Conservation (phyloP, 2,329 filamentous ascomycete genomes). For the Phyllosticta capitalensis region DNA sequence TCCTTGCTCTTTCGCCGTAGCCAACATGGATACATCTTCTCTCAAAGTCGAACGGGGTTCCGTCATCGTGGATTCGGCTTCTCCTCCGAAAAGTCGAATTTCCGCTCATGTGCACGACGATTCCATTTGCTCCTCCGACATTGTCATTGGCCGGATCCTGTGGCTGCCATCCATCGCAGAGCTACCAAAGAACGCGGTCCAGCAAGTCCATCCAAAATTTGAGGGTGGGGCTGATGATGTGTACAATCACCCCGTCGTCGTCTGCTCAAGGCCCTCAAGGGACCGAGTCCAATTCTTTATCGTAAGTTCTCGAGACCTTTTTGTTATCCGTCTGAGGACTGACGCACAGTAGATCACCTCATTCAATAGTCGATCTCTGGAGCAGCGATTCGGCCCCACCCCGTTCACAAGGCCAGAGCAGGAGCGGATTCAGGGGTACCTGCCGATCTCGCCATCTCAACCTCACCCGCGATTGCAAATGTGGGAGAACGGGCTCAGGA, state of each 20-base stretch:
- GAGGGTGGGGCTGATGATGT: conserved; percentile 15
- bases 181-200: not conserved
- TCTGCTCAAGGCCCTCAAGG: conserved; percentile 21
- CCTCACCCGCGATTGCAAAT: conserved; percentile 21
- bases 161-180: conserved; percentile 1
- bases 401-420: conserved; percentile 16
- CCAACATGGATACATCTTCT: not conserved
- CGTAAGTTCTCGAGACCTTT: conserved; percentile 15
- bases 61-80: not conserved
- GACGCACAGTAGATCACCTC: conserved; percentile 22
- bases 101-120: not conserved
- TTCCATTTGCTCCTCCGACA: not conserved
- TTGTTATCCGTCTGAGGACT: not conserved
- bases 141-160: not conserved
- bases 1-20: not conserved
- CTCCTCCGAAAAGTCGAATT: not conserved
- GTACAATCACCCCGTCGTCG: conserved; percentile 25
- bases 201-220: not conserved
- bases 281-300: conserved; percentile 26
- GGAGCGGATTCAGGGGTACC: conserved; percentile 23
- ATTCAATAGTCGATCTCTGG: conserved; percentile 23
- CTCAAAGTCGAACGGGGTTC: not conserved
- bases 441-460: conserved; percentile 24
- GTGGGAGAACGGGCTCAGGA: conserved; percentile 10
- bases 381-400: conserved; percentile 21